A percentile compares a stretch with the other conserved stretches of the same genome.
These are phyloP conservation scores for Phytophthora crassamura DNA, from an alignment of 352 stramenopile species.

Conservation along the genomic window DNA sequence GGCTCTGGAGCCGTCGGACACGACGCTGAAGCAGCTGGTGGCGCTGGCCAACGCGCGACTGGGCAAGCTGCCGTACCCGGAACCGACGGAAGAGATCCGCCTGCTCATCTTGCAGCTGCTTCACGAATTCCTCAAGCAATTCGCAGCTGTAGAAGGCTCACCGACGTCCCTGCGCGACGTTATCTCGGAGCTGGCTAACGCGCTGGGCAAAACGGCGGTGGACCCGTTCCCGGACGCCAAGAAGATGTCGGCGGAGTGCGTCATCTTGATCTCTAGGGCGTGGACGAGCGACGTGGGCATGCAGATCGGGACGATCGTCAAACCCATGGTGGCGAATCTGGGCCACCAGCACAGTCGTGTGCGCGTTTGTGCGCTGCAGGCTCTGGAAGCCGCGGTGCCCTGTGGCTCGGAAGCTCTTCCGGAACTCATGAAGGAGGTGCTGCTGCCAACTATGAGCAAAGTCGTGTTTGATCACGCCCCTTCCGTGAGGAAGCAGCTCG, in stretches of 20 bases:
- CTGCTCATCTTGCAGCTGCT: constrained; percentile 72
- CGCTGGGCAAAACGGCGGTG: constrained; percentile 70
- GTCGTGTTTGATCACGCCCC: constrained; percentile 74
- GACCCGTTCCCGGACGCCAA: constrained; percentile 87
- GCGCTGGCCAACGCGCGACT: constrained; percentile 56
- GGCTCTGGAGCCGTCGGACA: constrained; percentile 49
- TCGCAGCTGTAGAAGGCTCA: constrained; percentile 25
- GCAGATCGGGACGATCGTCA: constrained; percentile 74
- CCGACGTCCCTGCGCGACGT: constrained; percentile 52
- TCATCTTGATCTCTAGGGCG: constrained; percentile 56
- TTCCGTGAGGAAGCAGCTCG: constrained; percentile 76
- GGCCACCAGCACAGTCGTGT: constrained; percentile 86
- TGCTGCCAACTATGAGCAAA: constrained; percentile 71
- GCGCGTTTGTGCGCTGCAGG: constrained; percentile 76
- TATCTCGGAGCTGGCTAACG: constrained; percentile 73
- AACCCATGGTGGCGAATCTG: constrained; percentile 73
- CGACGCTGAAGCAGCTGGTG: constrained; percentile 58
- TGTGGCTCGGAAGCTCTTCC: constrained; percentile 70
- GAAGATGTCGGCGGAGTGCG: constrained; percentile 71
- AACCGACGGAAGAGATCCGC: constrained; percentile 86
- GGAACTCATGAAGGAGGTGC: constrained; percentile 80
- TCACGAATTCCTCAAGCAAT: constrained; percentile 60
- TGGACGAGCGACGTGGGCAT: constrained; percentile 70
- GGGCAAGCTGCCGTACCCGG: constrained; percentile 78
- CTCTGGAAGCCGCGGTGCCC: constrained; percentile 71